Evolutionary conservation across 345 rosid genomes (phyloP), one percentile per base, ranked within the genome.

Genomic region (Durio zibethinus): DNA sequence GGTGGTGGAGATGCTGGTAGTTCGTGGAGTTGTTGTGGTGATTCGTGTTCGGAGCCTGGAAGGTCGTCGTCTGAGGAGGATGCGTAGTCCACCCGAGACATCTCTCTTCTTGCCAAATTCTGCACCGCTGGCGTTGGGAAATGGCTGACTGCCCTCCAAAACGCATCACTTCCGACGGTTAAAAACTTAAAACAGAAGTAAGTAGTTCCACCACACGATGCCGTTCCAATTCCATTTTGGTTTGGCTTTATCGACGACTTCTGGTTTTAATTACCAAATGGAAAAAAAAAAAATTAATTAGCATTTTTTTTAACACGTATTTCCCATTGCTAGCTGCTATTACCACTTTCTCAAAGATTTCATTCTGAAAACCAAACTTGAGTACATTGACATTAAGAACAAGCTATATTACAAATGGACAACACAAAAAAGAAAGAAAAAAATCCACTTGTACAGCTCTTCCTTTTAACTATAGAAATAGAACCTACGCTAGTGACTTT

Each of bases 31-130:
- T 73, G 45, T 71, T 74, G 18, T 29, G 48, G 18, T 36, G 40
- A 29, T 45, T 78, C 65, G 10, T 31, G 65, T 15, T 59, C 81
- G 23, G 78, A 76, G 62, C 82, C 86, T 36, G 82, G 63, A 47
- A 60, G 82, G 74, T 82, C 90, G 80, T 89, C 89, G 84, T 89
- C 89, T 7, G 91, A 88, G 29, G 94, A 89, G 72, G 91, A 85
- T 69, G 89, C 90, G 78, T 91, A 91, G 78, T 91, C 95, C 18
- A 91, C 93, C 69, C 89, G 84, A 62, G 95, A 84, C 95, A 91
- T 89, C 77, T 64, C 47, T n/a, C 78, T 77, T 36, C 14, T 16
- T 4, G 36, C 36, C 36, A 33, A 33, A 33, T 4, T 4, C 36
- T 33, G 2, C 1, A 33, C 36, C 36, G 36, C 36, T 33, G 36